Conservation (phyloP, 1,284 basidiomycete species). For the Melanopsichium pennsylvanicum region DNA sequence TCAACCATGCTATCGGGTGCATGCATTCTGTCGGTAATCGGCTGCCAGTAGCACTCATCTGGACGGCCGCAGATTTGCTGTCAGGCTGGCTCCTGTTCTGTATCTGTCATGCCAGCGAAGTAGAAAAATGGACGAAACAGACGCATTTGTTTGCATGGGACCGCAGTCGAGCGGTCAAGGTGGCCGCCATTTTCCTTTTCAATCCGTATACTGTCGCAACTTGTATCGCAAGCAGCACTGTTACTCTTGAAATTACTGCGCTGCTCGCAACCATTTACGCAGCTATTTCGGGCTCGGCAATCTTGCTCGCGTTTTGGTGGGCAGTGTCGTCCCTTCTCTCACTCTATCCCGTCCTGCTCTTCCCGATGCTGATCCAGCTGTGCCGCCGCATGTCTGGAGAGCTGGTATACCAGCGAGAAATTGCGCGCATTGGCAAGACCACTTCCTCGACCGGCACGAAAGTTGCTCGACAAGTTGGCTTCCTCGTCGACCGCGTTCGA, state of each 20-base stretch:
- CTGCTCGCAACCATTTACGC: slow-evolving; percentile 76
- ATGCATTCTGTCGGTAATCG: slow-evolving; percentile 60
- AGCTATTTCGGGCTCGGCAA: slow-evolving; percentile 69
- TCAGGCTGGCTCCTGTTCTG: slow-evolving; percentile 63
- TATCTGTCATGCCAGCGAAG: slow-evolving; percentile 28
- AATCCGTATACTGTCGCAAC: slow-evolving; percentile 87
- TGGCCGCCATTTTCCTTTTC: slow-evolving; percentile 73
- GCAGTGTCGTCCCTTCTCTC: slow-evolving; percentile 33
- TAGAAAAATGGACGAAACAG: slow-evolving; percentile 17
- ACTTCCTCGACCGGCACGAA: slow-evolving; percentile 28
- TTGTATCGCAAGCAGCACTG: slow-evolving; percentile 80
- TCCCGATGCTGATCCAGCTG: slow-evolving; percentile 76
- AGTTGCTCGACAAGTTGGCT: slow-evolving; percentile 28
- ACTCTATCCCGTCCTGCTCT: slow-evolving; percentile 73
- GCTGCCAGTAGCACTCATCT: slow-evolving; percentile 72
- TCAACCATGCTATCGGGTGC: slow-evolving; percentile 45
- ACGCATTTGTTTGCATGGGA: slow-evolving; percentile 33
- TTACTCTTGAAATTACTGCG: slow-evolving; percentile 78
- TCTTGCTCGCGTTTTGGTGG: slow-evolving; percentile 18
- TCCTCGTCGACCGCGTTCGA: slow-evolving; percentile 56
- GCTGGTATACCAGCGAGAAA: slow-evolving; percentile 63
- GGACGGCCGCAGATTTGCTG: slow-evolving; percentile 75
- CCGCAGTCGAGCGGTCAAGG: slow-evolving; percentile 33
- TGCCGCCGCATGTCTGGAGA: slow-evolving; percentile 65
- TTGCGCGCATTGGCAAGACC: slow-evolving; percentile 11